Evolutionary conservation across 2,329 filamentous ascomycete genomes (phyloP), one percentile per base, ranked within the genome.

Genomic region (Hypomyces rosellus): DNA sequence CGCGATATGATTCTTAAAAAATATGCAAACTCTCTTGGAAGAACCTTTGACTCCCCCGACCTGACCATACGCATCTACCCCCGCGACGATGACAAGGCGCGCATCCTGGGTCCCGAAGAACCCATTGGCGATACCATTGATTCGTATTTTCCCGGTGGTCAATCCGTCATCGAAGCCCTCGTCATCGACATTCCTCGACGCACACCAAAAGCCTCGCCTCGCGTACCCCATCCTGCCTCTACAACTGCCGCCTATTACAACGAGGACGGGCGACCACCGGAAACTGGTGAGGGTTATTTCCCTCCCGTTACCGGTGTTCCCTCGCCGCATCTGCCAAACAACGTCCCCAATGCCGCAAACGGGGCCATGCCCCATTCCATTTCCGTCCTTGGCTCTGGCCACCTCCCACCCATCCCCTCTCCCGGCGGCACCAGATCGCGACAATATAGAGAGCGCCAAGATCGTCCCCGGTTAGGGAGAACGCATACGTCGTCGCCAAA

Each of bases 1-100:
- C 86, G 92, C 60, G 93, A 96, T 59, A 82, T 89, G 75, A 93
- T 97, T 51, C 74, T 97, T 59, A 84, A 82, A 62, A 97, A 97
- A 73, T 99, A 97, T 68, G 83, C 84, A 60, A 97, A 99, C 69
- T 95, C 90, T 13, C 76, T 99, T 22, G 92, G 92, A 46, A 84
- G 84, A 59, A 87, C 80, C 47, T 96, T 91, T 67, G 93, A 99
- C 70, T 80, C 93, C 11, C 93, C 93, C 12, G 93, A 99, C 67
- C 80, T 99, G 51, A 84, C 81, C 11, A 75, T 97, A 56, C 84
- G 87, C 55, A 87, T 97, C 58, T 66, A 78, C 14, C 81, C 87
- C n/a, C 80, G 89, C 50, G 85, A 89, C 60, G 69, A 78, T 64
- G 69, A 73, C 54, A 73, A 63, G 38, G 89, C 91, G 62, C 82